Evolutionary conservation across 139 green algal genomes (phyloP), one percentile per base, ranked within the genome.

Genomic region (Chlorella sp.): DNA sequence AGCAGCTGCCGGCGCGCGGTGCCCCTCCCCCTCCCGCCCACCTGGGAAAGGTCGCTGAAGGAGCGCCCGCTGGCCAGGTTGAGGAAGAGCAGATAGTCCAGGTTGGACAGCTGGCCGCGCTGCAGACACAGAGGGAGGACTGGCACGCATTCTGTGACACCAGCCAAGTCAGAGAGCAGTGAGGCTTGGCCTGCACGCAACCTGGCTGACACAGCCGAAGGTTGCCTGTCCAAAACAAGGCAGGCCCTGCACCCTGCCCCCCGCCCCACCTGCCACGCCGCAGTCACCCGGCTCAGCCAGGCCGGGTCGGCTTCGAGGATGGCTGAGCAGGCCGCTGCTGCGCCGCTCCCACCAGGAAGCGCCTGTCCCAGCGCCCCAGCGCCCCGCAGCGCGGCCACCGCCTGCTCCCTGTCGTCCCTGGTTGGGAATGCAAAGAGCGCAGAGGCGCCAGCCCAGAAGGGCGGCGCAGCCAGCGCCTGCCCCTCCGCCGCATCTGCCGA

Each of bases 31-130:
- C 65, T 40, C 30, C 34, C 90, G 85, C 76, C 91, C 89, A 73
- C 67, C 77, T 92, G 91, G 9, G 85, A 86, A 11, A 98, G 89
- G 90, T 99, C 95, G 86, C 94, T 95, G 87, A 98, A 98, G 19
- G 91, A 95, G 64, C 96, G 92, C 5, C 93, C 95, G 7, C 94
- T 93, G n/a, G 94, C 94, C 30, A 97, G 85, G 88, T 98, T 98
- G 82, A 94, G 89, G 90, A 94, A 97, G 40, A 98, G 86, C 73
- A 98, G 90, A 90, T 98, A 98, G 85, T 96, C 93, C 77, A 97
- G 94, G 88, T 96, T 97, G 77, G 84, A 91, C 3, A 97, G 54
- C 6, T 76, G 74, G 24, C 87, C 94, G 40, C 77, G 77, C 77
- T 83, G 51, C 51, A 60, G 51, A n/a, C n/a, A n/a, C n/a, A n/a